Conservation (phyloP, 805 yeast genomes). For the Candida hispaniensis region DNA sequence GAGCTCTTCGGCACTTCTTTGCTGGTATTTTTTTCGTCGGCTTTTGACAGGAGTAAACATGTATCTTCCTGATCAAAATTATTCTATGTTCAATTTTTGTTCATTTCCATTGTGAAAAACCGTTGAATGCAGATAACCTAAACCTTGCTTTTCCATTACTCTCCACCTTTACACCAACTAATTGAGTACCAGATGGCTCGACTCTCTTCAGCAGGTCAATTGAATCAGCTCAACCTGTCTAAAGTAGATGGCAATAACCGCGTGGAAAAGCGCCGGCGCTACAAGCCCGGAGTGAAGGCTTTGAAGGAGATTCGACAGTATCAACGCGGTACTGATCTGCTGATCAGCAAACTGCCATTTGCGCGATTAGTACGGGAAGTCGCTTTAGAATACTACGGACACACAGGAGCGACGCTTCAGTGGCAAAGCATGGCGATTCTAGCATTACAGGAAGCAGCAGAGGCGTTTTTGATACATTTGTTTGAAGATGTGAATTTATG, state of each 20-base stretch:
- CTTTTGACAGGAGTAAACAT: no score
- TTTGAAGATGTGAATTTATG: constrained; percentile 98
- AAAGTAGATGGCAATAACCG: no score
- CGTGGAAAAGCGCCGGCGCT: no score
- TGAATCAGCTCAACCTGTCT: no score
- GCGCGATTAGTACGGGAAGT: constrained; percentile 95
- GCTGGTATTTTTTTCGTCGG: not conserved
- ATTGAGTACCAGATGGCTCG: no score
- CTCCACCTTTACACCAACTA: no score
- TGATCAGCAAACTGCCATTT: constrained; percentile 94
- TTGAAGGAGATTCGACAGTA: constrained; percentile 95
- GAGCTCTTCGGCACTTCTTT: not conserved
- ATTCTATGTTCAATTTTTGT: no score
- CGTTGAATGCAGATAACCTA: not conserved
- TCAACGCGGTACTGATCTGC: constrained; percentile 89
- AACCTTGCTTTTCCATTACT: not conserved
- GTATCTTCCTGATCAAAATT: no score
- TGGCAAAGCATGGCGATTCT: constrained; percentile 97
- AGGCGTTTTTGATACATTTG: constrained; percentile 90
- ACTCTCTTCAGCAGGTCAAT: no score
- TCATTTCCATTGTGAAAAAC: no score
- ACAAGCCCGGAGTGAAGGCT: constrained; percentile 92
- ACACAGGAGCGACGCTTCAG: constrained; percentile 59
- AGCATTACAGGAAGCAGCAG: constrained; percentile 97
- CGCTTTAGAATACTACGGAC: constrained; percentile 39